Evolutionary conservation across 371 early-diverging fungal genomes (phyloP), one percentile per base, ranked within the genome.

Genomic region (Zopfochytrium polystomum): DNA sequence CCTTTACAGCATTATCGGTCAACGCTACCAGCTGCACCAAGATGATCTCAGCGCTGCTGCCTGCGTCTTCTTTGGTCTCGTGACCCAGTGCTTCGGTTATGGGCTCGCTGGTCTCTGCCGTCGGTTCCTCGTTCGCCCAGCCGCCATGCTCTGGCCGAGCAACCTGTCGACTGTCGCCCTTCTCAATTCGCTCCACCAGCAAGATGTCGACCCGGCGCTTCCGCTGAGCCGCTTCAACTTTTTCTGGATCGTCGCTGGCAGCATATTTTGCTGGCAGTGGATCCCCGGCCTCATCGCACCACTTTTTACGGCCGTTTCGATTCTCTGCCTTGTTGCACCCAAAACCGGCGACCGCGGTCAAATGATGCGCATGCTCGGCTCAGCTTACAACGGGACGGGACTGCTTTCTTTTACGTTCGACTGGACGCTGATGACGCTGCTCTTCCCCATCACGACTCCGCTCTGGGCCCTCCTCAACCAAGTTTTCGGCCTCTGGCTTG

Each of bases 111-210:
- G n/a, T n/a, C n/a, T n/a, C n/a, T n/a, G n/a, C n/a, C n/a, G 90
- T 44, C 78, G 79, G 22, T 86, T 75, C 68, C 76, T 92, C 18
- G 87, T 92, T 2, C 80, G 84, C 44, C 91, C 91, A 6, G 74
- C 87, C 2, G 72, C 82, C 18, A 91, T 92, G 91, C 78, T 89
- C 45, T n/a, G n/a, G n/a, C n/a, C n/a, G n/a, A n/a, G n/a, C n/a
- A n/a, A n/a, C n/a, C n/a, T n/a, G n/a, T n/a, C n/a, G n/a, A n/a
- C n/a, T n/a, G n/a, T n/a, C n/a, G n/a, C n/a, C n/a, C n/a, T n/a
- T n/a, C n/a, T n/a, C n/a, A n/a, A n/a, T n/a, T n/a, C n/a, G n/a
- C n/a, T n/a, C n/a, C n/a, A n/a, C n/a, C n/a, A n/a, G n/a, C 13
- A 26, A 20, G 11, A 54, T 54, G 55, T 29, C 55, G 18, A 13